Base-by-base conservation (phyloP, 768 basidiomycete genomes). In the Chalciporus chontae region DNA sequence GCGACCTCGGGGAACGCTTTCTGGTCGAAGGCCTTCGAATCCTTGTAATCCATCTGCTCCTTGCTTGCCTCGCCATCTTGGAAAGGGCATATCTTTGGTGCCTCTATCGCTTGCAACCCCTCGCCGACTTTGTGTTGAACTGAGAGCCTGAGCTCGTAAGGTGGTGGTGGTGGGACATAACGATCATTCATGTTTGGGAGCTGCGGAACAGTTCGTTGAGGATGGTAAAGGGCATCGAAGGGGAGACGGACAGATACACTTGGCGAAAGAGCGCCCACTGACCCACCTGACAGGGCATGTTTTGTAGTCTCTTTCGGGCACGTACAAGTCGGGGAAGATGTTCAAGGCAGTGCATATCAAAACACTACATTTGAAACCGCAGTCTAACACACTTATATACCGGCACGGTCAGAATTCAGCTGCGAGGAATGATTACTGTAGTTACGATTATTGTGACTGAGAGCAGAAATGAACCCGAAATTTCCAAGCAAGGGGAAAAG, bases 101-200 rank as follows among this genome's bases (percentile, higher is more conserved):
- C 23, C 29, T 53, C 50, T 29, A 51, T 50, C 5, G 29, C 41
- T 31, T 58, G 61, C 2, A 45, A 18, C 18, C 53, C 41, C 42
- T 67, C 65, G 2, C 72, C 60, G 37, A 77, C 67, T 65, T 83
- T 85, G 42, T 69, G 79, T 37, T 68, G 60, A 18, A 71, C 59
- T 9, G 71, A 69, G 47, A 61, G n/a, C n/a, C n/a, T n/a, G n/a
- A n/a, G 52, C 43, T 75, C 67, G 61, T 77, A 77, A 1, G 75
- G 64, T 1, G 75, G 75, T 1, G 75, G 76, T 3, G 67, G 68
- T 1, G 68, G 71, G 3, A 60, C 43, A 41, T 58, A 65, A 18
- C 23, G 49, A 13, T 68, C 47, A 51, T 40, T 57, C 67, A 70
- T 68, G 50, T 17, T 40, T 40, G 34, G 32, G 13, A 23, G 36